Evolutionary conservation across 2,329 filamentous ascomycete genomes (phyloP), one percentile per base, ranked within the genome.

Genomic region (Dothistroma septosporum): DNA sequence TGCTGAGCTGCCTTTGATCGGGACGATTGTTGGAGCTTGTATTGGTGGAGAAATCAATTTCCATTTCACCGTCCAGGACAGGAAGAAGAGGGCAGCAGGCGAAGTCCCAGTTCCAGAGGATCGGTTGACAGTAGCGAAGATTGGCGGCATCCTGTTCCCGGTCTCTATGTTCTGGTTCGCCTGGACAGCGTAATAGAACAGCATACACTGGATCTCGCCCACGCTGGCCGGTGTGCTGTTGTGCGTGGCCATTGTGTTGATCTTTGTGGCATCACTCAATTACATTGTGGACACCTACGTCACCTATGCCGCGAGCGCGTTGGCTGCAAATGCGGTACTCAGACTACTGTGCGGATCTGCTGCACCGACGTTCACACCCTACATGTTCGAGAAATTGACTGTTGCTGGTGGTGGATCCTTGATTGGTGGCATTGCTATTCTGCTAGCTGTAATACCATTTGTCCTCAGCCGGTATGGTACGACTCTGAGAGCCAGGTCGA

Each of bases 281-380:
- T 84, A 84, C 59, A 74, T 85, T 9, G 79, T 82, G 44, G 82
- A 84, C 67, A 73, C 76, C 1, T 84, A 84, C 60, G 74, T 64
- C 22, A 75, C 74, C 71, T 76, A 66, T 58, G 71, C 71, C 31
- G 70, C 70, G 3, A 64, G 62, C 21, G 70, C 71, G 0, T 46
- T 73, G 12, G 71, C 71, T 8, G 71, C 71, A 6, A 73, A 73
- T 57, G 72, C 71, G 0, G 66, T 73, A 19, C 62, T 59, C 9
- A 64, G 71, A 35, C 69, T 66, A 8, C 69, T 69, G 8, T 68
- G 61, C 33, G 71, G 68, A 46, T 70, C 70, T 2, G 73, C 71
- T 1, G 66, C 71, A 2, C 71, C 71, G 10, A 64, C 72, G 3
- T 73, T 72, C 53, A 73, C 72, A 8, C 53, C 67, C 22, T 71